phyloP scores from a whole-genome alignment of 768 basidiomycete species.

The Leucocoprinus leucothites region DNA sequence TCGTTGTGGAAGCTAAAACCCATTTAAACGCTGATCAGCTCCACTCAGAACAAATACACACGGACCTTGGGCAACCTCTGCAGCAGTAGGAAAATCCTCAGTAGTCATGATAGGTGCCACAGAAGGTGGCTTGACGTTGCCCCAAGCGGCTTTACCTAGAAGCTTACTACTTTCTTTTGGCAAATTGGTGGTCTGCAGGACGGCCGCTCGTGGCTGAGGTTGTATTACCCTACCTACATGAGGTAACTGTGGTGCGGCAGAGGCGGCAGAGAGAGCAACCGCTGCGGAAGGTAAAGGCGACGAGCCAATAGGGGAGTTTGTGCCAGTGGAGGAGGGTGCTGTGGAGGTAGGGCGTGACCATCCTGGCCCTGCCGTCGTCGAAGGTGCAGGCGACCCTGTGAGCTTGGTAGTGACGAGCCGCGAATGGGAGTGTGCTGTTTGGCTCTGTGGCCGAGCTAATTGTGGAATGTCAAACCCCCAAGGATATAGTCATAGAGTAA shows the following conservation, averaged over 20 bases:
- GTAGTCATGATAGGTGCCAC: constrained; percentile 38
- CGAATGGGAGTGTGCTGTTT: constrained; percentile 61
- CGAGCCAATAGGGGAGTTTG: constrained; percentile 43
- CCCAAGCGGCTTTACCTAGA: constrained; percentile 67
- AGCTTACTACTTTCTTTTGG: constrained; percentile 29
- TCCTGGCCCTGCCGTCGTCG: constrained; percentile 45
- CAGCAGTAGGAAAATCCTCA: constrained; percentile 93
- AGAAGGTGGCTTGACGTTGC: constrained; percentile 47
- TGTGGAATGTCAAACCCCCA: too few species aligned
- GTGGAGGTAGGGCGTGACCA: constrained; percentile 82
- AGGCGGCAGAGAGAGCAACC: constrained; percentile 27
- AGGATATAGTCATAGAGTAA: too few species aligned
- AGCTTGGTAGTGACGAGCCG: constrained; percentile 86
- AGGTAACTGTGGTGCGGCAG: constrained; percentile 47
- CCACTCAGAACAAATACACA: constrained; percentile 13
- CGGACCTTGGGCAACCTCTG: constrained; percentile 87
- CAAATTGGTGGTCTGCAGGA: constrained; percentile 25
- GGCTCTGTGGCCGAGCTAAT: constrained; percentile 58
- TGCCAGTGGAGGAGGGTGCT: constrained; percentile 49
- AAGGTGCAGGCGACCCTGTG: constrained; percentile 59
- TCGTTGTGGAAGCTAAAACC: constrained; percentile 26
- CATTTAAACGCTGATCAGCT: constrained; percentile 7
- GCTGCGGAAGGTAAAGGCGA: constrained; percentile 37
- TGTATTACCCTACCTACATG: constrained; percentile 67
- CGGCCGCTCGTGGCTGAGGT: constrained; percentile 51